Base-by-base conservation (phyloP, 345 rosid species). In the Orychophragmus violaceus region DNA sequence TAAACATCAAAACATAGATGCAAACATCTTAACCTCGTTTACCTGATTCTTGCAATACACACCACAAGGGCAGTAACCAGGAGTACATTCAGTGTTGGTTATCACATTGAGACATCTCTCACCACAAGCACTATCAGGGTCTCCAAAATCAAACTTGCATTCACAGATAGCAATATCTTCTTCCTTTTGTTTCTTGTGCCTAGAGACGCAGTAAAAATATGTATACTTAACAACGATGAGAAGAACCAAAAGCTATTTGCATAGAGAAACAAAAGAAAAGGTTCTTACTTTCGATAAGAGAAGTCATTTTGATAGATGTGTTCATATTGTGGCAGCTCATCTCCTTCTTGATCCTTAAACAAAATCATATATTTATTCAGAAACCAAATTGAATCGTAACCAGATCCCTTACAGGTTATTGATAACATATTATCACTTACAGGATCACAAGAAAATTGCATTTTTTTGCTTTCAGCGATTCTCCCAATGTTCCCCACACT, bases 151-250 rank as follows among this genome's bases (percentile, higher is more conserved):
- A 69, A 81, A 82, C 78, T 77, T 88, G 82, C 97, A 88, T 35
- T 77, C 93, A 2, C 97, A 94, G 32, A 87, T 77, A 24, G 96
- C 89, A 64, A 88, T 85, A 68, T 94, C 99, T 78, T 94, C 97
- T 62, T 94, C 97, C 79, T 84, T 87, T 79, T 90, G 96, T 76
- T 83, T 90, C 85, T 76, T 88, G 71, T 90, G 97, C 76, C 98
- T 94, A 64, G 18, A 54, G 37, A n/a, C n/a, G 13, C 67, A 58
- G 8, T 14, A 35, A 55, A 3, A 2, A 45, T 35, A 55, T 0
- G 46, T 37, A 0, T 30, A 56, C 28, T 61, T 25, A 1, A 9
- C 4, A 22, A 33, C 39, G 44, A 23, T 39, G 28, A 61, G 19
- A 17, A 62, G 9, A 71, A 29, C n/a, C 49, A 17, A 30, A 16